Percentiles rank a stretch among this genome's conserved stretches.
Evolutionary conservation across 2,329 filamentous ascomycete genomes (phyloP).

Genomic region (Penicillium sp.): DNA sequence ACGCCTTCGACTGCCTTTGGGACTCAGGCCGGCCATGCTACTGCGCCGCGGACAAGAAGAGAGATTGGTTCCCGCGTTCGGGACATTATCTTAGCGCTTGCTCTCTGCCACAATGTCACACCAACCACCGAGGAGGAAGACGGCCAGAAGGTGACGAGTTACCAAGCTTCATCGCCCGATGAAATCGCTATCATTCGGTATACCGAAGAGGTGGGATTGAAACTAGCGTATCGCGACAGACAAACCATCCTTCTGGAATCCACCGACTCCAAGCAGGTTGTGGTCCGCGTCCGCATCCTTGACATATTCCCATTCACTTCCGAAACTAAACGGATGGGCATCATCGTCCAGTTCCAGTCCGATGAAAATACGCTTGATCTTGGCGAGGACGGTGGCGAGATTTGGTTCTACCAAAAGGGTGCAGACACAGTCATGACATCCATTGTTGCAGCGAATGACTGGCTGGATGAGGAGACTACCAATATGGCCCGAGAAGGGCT

Average conservation of each 20-base stretch:
- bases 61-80: constrained; percentile 92
- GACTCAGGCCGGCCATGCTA: constrained; percentile 53
- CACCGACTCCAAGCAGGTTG: constrained; percentile 65
- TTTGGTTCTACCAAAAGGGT: constrained; percentile 98
- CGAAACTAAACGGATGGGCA: constrained; percentile 96
- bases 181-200: constrained; percentile 97
- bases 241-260: constrained; percentile 80
- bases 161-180: constrained; percentile 95
- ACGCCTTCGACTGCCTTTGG: constrained; percentile 71
- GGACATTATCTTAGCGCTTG: constrained; percentile 86
- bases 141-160: constrained; percentile 72
- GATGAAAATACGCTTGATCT: constrained; percentile 50
- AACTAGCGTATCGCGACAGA: constrained; percentile 78
- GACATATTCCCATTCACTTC: constrained; percentile 98
- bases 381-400: constrained; percentile 62
- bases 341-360: constrained; percentile 81
- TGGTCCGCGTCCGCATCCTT: constrained; percentile 82
- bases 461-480: constrained; percentile 97
- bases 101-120: constrained; percentile 95
- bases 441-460: constrained; percentile 94
- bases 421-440: constrained; percentile 97
- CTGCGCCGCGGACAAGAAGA: constrained; percentile 76
- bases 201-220: constrained; percentile 87
- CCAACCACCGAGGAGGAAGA: constrained; percentile 81
- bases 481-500: constrained; percentile 98